Conservation (phyloP, 768 basidiomycete genomes). For the Hydnomerulius pinastri region DNA sequence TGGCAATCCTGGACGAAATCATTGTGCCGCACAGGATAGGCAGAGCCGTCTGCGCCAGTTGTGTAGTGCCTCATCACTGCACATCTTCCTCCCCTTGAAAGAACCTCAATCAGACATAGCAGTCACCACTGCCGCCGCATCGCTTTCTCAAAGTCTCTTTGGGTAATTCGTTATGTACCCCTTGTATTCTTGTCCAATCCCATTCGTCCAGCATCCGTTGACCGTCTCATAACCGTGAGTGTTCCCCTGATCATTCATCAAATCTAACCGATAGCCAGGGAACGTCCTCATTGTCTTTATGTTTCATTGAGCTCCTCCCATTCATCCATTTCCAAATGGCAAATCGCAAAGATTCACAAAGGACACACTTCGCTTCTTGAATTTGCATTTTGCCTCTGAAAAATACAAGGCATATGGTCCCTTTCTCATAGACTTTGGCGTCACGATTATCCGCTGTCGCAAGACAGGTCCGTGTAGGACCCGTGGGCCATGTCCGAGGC, state of each 20-base stretch:
- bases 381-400: background rate
- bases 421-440: background rate
- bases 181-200: background rate
- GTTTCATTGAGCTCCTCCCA: background rate
- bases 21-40: background rate
- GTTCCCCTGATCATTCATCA: conserved; percentile 1
- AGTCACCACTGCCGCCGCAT: background rate
- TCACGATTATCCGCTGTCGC: background rate
- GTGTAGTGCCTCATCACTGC: background rate
- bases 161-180: background rate
- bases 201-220: no score
- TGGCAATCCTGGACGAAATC: background rate
- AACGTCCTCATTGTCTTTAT: background rate
- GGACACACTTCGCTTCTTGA: background rate
- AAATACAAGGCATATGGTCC: background rate
- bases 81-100: background rate
- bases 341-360: background rate
- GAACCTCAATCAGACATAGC: background rate
- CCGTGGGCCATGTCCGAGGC: no score
- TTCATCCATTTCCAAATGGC: background rate
- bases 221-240: conserved; percentile 4
- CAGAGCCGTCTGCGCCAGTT: background rate
- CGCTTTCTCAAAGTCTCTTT: background rate
- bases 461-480: no score
- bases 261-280: background rate